Evolutionary conservation across 768 basidiomycete species (phyloP).

Genomic region (Termitomyces sp.): DNA sequence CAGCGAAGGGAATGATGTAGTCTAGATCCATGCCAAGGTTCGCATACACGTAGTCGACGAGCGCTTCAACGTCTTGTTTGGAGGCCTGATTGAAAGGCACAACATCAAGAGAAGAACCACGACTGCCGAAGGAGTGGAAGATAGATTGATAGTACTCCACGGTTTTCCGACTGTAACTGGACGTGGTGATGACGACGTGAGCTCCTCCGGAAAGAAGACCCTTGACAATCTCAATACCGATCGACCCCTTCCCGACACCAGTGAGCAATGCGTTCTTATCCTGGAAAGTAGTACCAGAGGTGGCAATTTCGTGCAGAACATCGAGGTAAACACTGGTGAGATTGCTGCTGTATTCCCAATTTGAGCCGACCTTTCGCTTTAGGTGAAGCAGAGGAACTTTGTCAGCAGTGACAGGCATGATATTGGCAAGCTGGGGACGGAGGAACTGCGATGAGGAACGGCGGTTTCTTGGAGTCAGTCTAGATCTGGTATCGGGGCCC

Average conservation of each 20-base stretch:
- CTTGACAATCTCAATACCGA: slow-evolving; percentile 96
- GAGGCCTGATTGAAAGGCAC: slow-evolving; percentile 99
- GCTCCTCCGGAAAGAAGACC: slow-evolving; percentile 95
- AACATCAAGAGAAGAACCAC: slow-evolving; percentile 94
- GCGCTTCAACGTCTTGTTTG: slow-evolving; percentile 96
- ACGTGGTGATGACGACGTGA: slow-evolving; percentile 96
- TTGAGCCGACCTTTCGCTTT: slow-evolving; percentile 92
- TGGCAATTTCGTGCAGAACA: slow-evolving; percentile 96
- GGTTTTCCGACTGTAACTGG: slow-evolving; percentile 90
- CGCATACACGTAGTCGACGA: slow-evolving; percentile 97
- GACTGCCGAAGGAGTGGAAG: slow-evolving; percentile 92
- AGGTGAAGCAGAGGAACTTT: slow-evolving; percentile 93
- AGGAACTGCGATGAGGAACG: slow-evolving; percentile 97
- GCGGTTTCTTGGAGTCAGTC: slow-evolving; percentile 60
- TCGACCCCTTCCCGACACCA: slow-evolving; percentile 96
- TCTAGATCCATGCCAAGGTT: slow-evolving; percentile 95
- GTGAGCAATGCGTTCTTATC: slow-evolving; percentile 98
- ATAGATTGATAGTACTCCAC: slow-evolving; percentile 99
- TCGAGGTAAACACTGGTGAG: slow-evolving; percentile 94
- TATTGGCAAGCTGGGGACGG: slow-evolving; percentile 77
- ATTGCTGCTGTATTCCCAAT: slow-evolving; percentile 98
- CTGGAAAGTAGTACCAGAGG: slow-evolving; percentile 96
- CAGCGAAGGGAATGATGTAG: slow-evolving; percentile 98
- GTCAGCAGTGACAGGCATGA: slow-evolving; percentile 72
- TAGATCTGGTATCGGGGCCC: slow-evolving; percentile 53